Evolutionary conservation across 2,329 filamentous ascomycete species (phyloP), one percentile per base, ranked within the genome.

Genomic region (Davidsoniella virescens): DNA sequence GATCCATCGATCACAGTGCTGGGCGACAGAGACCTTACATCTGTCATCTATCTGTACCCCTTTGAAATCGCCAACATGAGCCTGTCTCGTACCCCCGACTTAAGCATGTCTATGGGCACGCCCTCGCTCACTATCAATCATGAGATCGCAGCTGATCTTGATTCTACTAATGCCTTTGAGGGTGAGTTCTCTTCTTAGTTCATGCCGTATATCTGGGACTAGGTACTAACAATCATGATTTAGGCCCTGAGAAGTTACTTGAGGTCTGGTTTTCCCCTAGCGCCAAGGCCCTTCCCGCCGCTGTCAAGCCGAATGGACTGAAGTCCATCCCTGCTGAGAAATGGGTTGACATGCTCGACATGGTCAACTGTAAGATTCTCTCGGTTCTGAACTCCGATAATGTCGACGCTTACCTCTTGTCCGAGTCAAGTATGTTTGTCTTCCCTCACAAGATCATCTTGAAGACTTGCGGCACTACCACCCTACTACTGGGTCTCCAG

Each of bases 401-500:
- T 62, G 84, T 96, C 59, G 92, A 98, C 62, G 90, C 92, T 56
- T 98, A 98, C 63, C 78, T 98, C 5, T 75, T 98, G 51, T 98
- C 92, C 55, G 92, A 98, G 69, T 96, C 92, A 39, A 96, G 92
- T 83, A 94, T 98, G 88, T 98, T 98, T 64, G 87, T 98, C 59
- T 98, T 94, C 66, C 87, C 88, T n/a, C 92, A 98, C 76, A 98
- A 98, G 73, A 76, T 98, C 56, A 94, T 98, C 54, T 72, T 98
- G 57, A 98, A 98, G 77, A 98, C 92, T 6, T 98, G 92, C 61
- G 92, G 92, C 54, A 98, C 92, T 20, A 98, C 92, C 12, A 98
- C 92, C 2, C 71, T 98, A 49, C 76, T 98, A 5, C 82, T 84
- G 44, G 92, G 92, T 17, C 75, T 98, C 43, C 86, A 87, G 57